These are phyloP conservation scores for Coccomyxa sp. DNA, from an alignment of 139 green algal species.

Conservation along the genomic window DNA sequence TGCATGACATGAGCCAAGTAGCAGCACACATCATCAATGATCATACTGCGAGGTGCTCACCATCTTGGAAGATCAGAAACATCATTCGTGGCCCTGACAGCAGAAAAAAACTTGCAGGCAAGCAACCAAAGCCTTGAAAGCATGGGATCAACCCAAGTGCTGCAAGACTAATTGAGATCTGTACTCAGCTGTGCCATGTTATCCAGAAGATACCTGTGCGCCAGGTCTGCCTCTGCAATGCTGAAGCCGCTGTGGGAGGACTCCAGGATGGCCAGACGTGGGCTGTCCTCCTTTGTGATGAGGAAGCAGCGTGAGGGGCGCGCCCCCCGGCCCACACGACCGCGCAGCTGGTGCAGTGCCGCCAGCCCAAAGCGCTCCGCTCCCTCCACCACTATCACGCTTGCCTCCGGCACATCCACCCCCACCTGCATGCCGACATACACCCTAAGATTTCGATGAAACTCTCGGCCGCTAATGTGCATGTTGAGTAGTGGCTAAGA, in stretches of 20 bases:
- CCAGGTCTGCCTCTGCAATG: constrained; percentile 78
- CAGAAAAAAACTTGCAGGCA: no score
- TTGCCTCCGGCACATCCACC: constrained; percentile 85
- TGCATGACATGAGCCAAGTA: neutral
- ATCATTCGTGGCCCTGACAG: no score
- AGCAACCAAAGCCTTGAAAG: no score
- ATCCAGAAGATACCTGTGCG: constrained; percentile 34
- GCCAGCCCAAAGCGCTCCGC: constrained; percentile 91
- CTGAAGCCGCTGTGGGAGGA: constrained; percentile 59
- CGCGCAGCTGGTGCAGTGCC: constrained; percentile 92
- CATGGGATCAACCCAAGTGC: no score
- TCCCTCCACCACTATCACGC: constrained; percentile 89
- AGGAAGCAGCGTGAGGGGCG: constrained; percentile 21
- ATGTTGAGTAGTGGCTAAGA: no score
- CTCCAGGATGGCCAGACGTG: constrained; percentile 57
- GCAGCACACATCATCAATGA: neutral
- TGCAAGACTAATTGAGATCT: no score
- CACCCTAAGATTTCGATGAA: no score
- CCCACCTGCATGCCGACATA: constrained; percentile 36
- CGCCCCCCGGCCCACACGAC: constrained; percentile 26
- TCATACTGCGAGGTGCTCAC: neutral
- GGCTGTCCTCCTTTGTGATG: neutral
- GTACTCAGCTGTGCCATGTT: no score
- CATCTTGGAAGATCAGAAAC: no score
- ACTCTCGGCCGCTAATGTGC: no score